These are phyloP conservation scores for Colletotrichum acutatum DNA, from an alignment of 2,329 filamentous ascomycete genomes.

Conservation along the genomic window DNA sequence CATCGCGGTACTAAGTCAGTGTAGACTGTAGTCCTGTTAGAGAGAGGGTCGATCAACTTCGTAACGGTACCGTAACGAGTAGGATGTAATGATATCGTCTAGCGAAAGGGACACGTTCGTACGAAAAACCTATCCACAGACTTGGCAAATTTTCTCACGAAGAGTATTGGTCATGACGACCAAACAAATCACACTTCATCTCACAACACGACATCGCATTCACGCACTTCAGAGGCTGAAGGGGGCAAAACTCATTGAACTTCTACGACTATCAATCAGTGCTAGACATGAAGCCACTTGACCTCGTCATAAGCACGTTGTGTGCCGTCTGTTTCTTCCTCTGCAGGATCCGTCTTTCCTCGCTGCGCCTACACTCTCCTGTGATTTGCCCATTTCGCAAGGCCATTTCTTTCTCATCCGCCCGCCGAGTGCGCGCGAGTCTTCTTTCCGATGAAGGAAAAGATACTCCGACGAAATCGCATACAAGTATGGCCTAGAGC, in stretches of 20 bases:
- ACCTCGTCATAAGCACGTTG: slow-evolving; percentile 2
- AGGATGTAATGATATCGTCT: no score
- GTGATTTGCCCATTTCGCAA: slow-evolving; percentile 13
- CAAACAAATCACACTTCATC: not conserved
- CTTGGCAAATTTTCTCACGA: no score
- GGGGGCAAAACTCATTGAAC: slow-evolving; percentile 35
- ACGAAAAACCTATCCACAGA: no score
- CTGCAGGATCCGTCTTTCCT: slow-evolving; percentile 16
- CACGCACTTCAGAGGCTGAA: not conserved
- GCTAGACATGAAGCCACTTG: slow-evolving; percentile 31
- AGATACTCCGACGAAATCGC: slow-evolving; percentile 21
- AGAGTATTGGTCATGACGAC: no score
- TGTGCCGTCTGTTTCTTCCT: slow-evolving; percentile 19
- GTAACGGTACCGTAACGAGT: no score
- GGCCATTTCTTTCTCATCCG: slow-evolving; percentile 11
- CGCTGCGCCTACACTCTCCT: slow-evolving; percentile 35
- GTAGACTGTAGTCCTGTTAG: no score
- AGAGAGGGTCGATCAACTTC: no score
- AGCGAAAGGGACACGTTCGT: no score
- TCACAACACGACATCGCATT: not conserved
- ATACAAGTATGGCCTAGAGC: slow-evolving; percentile 26
- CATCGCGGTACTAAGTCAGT: no score
- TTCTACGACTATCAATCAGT: slow-evolving; percentile 21
- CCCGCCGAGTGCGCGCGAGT: not conserved
- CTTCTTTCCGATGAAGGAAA: slow-evolving; percentile 8